Conservation (phyloP, 805 yeast species). For the Zygotorulaspora danielsina region DNA sequence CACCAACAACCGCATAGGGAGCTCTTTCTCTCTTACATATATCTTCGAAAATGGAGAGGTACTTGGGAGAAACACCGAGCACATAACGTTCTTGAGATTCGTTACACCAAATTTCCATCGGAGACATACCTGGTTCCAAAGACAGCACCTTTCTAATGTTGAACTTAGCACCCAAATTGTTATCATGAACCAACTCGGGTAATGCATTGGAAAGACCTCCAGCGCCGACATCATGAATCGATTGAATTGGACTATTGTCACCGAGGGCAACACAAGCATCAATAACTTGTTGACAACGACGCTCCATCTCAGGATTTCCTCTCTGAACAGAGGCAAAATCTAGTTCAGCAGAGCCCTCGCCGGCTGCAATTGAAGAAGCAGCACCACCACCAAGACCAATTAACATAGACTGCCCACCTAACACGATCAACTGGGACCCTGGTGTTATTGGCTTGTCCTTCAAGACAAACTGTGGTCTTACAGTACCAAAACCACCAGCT, state of each 20-base stretch:
- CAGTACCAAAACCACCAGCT: slow-evolving; percentile 99
- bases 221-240: slow-evolving; percentile 98
- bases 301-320: slow-evolving; percentile 98
- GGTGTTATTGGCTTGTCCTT: slow-evolving; percentile 87
- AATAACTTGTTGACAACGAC: slow-evolving; percentile 97
- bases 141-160: slow-evolving; percentile 87
- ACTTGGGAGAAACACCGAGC: slow-evolving; percentile 79
- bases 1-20: slow-evolving; percentile 92
- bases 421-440: slow-evolving; percentile 83
- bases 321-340: slow-evolving; percentile 99
- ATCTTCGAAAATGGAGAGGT: slow-evolving; percentile 63
- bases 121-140: slow-evolving; percentile 97
- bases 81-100: slow-evolving; percentile 99
- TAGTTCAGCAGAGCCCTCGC: slow-evolving; percentile 91
- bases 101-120: slow-evolving; percentile 99
- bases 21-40: slow-evolving; percentile 95
- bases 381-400: slow-evolving; percentile 99
- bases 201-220: slow-evolving; percentile 97
- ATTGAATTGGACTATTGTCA: slow-evolving; percentile 73
- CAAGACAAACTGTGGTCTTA: slow-evolving; percentile 86
- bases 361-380: slow-evolving; percentile 93
- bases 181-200: slow-evolving; percentile 96
- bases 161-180: slow-evolving; percentile 88
- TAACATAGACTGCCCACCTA: slow-evolving; percentile 97
- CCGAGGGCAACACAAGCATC: slow-evolving; percentile 89